A percentile compares a stretch with the other conserved stretches of the same genome.
Evolutionary conservation across 2,329 filamentous ascomycete species (phyloP).

Genomic region (Akanthomyces muscarius): DNA sequence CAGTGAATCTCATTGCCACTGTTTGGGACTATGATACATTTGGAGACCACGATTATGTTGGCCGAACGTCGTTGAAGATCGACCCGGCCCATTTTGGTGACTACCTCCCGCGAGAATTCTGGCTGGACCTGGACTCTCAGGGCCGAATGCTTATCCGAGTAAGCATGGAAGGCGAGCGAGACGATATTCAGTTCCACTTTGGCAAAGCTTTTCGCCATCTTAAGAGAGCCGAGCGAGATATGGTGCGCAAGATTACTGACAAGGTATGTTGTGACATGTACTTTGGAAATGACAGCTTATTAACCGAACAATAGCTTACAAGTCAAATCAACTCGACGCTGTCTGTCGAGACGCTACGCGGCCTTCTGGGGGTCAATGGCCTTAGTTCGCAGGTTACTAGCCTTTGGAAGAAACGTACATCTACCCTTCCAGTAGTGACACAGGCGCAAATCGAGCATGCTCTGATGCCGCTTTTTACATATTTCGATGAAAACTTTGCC

Average conservation of each 20-base stretch:
- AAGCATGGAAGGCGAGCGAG: slow-evolving; percentile 97
- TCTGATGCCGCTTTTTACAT: slow-evolving; percentile 79
- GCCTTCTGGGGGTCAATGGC: slow-evolving; percentile 66
- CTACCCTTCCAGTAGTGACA: slow-evolving; percentile 54
- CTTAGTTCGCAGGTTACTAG: slow-evolving; percentile 70
- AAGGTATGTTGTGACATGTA: slow-evolving; percentile 58
- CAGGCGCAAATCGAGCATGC: slow-evolving; percentile 74
- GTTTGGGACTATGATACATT: slow-evolving; percentile 98
- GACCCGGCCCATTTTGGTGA: slow-evolving; percentile 97
- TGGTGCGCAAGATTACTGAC: slow-evolving; percentile 96
- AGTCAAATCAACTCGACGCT: slow-evolving; percentile 88
- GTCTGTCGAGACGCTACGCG: slow-evolving; percentile 74
- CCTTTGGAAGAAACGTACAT: slow-evolving; percentile 59
- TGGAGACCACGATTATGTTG: slow-evolving; percentile 95
- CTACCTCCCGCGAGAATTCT: slow-evolving; percentile 92
- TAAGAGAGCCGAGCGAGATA: slow-evolving; percentile 93
- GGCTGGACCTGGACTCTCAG: slow-evolving; percentile 95
- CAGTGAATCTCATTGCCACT: slow-evolving; percentile 91
- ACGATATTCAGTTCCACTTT: slow-evolving; percentile 98
- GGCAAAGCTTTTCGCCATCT: slow-evolving; percentile 93
- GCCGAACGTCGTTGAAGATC: slow-evolving; percentile 94
- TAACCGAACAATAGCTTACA: slow-evolving; percentile 59
- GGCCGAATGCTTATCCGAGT: slow-evolving; percentile 84
- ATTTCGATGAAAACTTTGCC: slow-evolving; percentile 98
- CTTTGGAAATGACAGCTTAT: slow-evolving; percentile 19